Evolutionary conservation across 2,329 filamentous ascomycete species (phyloP).

Genomic region (Gnomoniopsis smithogilvyi): DNA sequence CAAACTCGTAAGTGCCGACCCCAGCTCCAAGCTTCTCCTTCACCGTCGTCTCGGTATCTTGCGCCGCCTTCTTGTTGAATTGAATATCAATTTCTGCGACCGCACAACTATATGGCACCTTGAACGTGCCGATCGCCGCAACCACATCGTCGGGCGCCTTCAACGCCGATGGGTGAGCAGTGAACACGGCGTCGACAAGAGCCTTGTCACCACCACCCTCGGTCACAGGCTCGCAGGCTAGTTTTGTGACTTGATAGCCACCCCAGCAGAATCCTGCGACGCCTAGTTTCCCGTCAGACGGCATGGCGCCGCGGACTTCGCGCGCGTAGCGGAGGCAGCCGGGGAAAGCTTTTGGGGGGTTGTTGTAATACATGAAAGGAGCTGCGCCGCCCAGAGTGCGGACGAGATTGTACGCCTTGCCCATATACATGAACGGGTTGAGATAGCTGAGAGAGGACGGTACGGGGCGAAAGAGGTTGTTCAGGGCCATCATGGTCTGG

Average conservation of each 20-base stretch:
- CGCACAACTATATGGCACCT: background rate
- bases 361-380: background rate
- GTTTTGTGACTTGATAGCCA: background rate
- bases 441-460: background rate
- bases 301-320: background rate
- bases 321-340: background rate
- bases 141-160: background rate
- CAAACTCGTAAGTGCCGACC: background rate
- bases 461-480: background rate
- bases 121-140: background rate
- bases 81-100: background rate
- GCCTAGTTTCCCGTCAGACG: background rate
- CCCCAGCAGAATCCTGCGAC: background rate
- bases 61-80: background rate
- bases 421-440: background rate
- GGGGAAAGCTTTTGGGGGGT: background rate
- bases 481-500: conserved; percentile 12
- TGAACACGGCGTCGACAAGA: background rate
- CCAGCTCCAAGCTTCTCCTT: background rate
- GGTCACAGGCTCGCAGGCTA: background rate
- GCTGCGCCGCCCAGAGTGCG: background rate
- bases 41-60: background rate
- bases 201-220: background rate
- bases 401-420: background rate
- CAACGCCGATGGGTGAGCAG: background rate